Evolutionary conservation across 148 eudicot genomes (phyloP).

Genomic region (Cornus kousa): DNA sequence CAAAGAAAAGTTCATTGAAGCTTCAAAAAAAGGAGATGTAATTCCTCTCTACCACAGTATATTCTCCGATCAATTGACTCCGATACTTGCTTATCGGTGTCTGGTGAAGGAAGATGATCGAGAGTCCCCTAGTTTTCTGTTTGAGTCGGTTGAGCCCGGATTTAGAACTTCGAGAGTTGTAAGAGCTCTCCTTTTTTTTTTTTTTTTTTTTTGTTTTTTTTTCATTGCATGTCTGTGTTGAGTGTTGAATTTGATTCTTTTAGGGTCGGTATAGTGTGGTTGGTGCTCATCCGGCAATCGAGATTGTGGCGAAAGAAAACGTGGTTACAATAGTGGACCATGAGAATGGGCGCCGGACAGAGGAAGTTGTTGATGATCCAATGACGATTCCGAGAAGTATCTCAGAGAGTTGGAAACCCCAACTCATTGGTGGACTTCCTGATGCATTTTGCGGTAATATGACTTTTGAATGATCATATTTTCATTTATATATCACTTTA

Average conservation of each 20-base stretch:
- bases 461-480: background rate
- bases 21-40: background rate
- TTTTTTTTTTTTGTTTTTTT: no score
- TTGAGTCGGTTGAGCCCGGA: conserved; percentile 33
- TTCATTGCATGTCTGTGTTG: conserved; percentile 4
- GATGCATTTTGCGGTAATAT: conserved; percentile 77
- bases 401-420: conserved; percentile 69
- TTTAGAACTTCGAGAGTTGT: background rate
- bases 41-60: conserved; percentile 2
- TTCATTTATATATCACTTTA: no score
- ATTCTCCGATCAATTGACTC: conserved; percentile 38
- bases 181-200: no score
- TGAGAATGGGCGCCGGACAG: conserved; percentile 40
- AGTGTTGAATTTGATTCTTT: conserved; percentile 5
- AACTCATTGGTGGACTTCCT: conserved; percentile 63
- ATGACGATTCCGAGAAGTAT: conserved; percentile 60
- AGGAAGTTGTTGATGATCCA: conserved; percentile 70
- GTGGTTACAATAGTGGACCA: conserved; percentile 66
- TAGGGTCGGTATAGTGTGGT: conserved; percentile 86
- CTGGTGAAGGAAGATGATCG: conserved; percentile 30
- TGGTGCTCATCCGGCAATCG: conserved; percentile 84
- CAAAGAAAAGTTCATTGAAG: background rate
- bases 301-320: conserved; percentile 70
- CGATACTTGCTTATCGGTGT: conserved; percentile 42
- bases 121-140: conserved; percentile 33